These are phyloP conservation scores for Rhizopogon vinicolor DNA, from an alignment of 768 basidiomycete genomes.

Conservation along the genomic window DNA sequence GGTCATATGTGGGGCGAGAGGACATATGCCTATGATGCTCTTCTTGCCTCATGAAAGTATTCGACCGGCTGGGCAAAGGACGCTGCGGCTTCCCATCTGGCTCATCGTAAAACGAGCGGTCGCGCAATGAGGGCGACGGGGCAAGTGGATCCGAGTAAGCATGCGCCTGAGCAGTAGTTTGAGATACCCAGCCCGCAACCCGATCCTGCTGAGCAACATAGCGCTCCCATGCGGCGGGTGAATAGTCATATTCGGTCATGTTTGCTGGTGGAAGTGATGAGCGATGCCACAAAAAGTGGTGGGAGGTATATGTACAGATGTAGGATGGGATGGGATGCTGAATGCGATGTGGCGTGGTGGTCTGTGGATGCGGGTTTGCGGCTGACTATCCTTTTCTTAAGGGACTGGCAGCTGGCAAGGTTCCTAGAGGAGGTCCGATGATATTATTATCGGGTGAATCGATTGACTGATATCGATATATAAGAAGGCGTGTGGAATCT, in stretches of 20 bases:
- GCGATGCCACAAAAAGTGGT: slow-evolving; percentile 4
- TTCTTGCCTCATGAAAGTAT: slow-evolving; percentile 7
- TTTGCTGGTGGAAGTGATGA: slow-evolving; percentile 3
- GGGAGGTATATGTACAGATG: slow-evolving; percentile 13
- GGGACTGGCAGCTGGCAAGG: neutral
- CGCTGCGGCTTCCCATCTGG: neutral
- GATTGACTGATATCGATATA: slow-evolving; percentile 9
- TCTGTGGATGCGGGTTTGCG: neutral
- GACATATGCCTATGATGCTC: slow-evolving; percentile 14
- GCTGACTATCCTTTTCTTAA: no score
- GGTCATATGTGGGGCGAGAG: slow-evolving; percentile 19
- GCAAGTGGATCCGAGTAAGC: slow-evolving; percentile 23
- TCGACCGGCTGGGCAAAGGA: slow-evolving; percentile 5
- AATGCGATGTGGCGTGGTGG: neutral
- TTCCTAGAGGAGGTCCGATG: neutral
- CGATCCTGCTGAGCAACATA: slow-evolving; percentile 42
- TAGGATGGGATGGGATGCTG: neutral
- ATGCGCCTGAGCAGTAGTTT: slow-evolving; percentile 31
- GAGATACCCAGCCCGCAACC: slow-evolving; percentile 46
- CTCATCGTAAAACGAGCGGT: slow-evolving; percentile 24
- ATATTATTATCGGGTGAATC: slow-evolving; percentile 5
- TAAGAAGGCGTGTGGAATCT: neutral
- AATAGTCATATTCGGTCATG: slow-evolving; percentile 64
- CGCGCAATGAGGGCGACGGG: slow-evolving; percentile 24
- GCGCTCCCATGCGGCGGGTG: slow-evolving; percentile 47